Evolutionary conservation across 805 yeast species (phyloP), one percentile per base, ranked within the genome.

Genomic region (Blastobotrys peoriensis): DNA sequence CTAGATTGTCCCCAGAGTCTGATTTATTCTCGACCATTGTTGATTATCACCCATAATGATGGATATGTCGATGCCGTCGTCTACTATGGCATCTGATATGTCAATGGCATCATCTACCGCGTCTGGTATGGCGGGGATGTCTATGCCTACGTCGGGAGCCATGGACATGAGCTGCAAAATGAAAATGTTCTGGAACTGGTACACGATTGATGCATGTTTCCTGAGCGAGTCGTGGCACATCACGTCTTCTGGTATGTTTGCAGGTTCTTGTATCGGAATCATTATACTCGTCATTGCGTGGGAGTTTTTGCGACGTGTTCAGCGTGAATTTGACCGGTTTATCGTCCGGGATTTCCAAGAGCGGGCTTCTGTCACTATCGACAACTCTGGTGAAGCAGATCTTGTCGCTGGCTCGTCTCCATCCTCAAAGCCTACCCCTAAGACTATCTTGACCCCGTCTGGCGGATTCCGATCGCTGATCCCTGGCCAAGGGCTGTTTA

Each of bases 231-330:
- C 80, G 23, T 81, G 88, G 88, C 84, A 77, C 47, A 76, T 78
- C 37, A 68, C 62, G 13, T 66, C 79, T 2, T 66, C 65, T 44
- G 82, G 81, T 1, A 78, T 70, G 62, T 81, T 81, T 64, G 86
- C 84, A 3, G 86, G 86, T n/a, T 71, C 84, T 0, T 82, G 87
- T 62, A 67, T 82, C 23, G 86, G 86, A n/a, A 76, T 78, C 6
- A 75, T 80, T 57, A 64, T 75, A 22, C 64, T 82, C 56, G 81
- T 78, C 2, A 59, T 79, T 40, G 73, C 74, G 8, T 68, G 78
- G 6, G 80, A 78, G 55, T 73, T 80, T 75, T 60, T 78, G 41
- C 75, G 76, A 51, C 65, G 86, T 30, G 59, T 74, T 28, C 65
- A 73, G 33, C 66, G 80, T 20, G 84, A 79, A 54, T 52, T 58